Base-by-base conservation (phyloP, 352 stramenopile species). In the Phytopythium ostracodes region DNA sequence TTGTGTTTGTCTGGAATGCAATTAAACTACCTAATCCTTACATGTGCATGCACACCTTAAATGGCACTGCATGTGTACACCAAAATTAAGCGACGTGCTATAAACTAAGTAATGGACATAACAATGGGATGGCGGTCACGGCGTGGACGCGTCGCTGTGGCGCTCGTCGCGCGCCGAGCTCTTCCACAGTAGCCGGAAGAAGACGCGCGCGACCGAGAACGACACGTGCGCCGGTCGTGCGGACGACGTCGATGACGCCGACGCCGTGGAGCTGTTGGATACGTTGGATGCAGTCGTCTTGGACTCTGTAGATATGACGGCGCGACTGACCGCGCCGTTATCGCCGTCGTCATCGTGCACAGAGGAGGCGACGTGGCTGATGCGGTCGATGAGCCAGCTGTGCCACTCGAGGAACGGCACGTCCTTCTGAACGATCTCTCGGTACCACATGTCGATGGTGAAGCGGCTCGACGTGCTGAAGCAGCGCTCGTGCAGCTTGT, bases 371-470 rank as follows among this genome's bases (percentile, higher is more conserved):
- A 88, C 81, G 15, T 73, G 62, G 46, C 77, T 77, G 57, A 96
- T 96, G 61, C 87, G 85, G 35, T 89, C 84, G 47, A 89, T 93
- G 33, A 96, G 81, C 87, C 87, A 96, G 31, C 74, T 68, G 56
- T 94, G 81, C 87, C 87, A 96, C 47, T 79, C 67, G 20, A 93
- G 73, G 56, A 92, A 96, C 33, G 84, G 80, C 8, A 94, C 62
- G 56, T 89, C 79, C 47, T 81, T 70, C 10, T 77, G 71, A 29
- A 91, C 65, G 46, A 91, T 76, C 64, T 96, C 81, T 44, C 81
- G 83, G 57, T 94, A 94, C 87, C 87, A 96, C 69, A 78, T 75
- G 55, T 94, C 81, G 63, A 94, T 90, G 18, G 81, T 91, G 35
- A 87, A 73, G n/a, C 87, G 83, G 55, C 84, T 94, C 1, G 87